phyloP scores from a whole-genome alignment of 345 rosid genomes.

The Cardamine chenopodiifolia region DNA sequence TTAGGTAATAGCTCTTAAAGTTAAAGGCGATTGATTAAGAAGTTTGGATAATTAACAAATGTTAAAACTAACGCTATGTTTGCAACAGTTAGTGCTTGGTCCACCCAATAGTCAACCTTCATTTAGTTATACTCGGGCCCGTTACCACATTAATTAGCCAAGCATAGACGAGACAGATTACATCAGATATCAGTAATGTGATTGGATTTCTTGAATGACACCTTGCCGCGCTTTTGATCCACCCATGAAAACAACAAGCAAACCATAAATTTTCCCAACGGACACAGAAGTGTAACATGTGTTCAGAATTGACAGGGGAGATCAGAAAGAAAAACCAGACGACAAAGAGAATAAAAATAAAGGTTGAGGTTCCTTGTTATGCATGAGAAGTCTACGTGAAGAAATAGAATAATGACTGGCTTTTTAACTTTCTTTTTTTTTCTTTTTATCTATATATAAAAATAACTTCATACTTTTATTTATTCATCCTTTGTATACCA shows the following conservation, averaged over 20 bases:
- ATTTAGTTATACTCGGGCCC: background rate
- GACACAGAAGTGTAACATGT: conserved; percentile 2
- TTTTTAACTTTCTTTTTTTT: conserved; percentile 33
- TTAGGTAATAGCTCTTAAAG: conserved; percentile 26
- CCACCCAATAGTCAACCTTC: conserved; percentile 22
- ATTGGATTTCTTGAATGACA: conserved; percentile 4
- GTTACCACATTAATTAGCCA: background rate
- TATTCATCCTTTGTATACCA: background rate
- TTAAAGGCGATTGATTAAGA: background rate
- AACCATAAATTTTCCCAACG: conserved; percentile 12
- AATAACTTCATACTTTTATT: background rate
- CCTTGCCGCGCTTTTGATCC: background rate
- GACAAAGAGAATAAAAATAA: background rate
- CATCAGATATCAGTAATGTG: background rate
- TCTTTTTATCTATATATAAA: conserved; percentile 1
- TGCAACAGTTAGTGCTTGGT: conserved; percentile 17
- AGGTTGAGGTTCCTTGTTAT: conserved; percentile 36
- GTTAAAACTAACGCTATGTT: conserved; percentile 1
- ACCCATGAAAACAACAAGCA: conserved; percentile 28
- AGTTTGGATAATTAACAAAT: background rate
- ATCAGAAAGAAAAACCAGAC: background rate
- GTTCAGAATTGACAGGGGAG: background rate
- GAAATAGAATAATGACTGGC: conserved; percentile 46
- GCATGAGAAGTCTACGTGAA: conserved; percentile 54
- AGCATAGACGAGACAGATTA: background rate